phyloP scores from a whole-genome alignment of 805 yeast genomes.

The Schwanniomyces polymorphus region DNA sequence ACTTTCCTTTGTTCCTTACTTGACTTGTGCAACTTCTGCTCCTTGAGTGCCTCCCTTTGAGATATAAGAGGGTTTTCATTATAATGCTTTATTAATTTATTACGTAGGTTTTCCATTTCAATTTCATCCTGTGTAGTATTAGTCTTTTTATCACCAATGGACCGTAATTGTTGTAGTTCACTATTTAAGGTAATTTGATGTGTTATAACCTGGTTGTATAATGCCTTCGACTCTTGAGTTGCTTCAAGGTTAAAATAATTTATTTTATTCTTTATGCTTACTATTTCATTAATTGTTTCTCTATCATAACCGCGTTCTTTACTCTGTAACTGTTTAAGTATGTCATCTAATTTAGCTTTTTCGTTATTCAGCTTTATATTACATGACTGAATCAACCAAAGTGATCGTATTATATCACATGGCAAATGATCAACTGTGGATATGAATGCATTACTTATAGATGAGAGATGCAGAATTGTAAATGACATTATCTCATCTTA shows the following conservation, averaged over 20 bases:
- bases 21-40: constrained; percentile 16
- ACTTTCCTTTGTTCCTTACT: not conserved
- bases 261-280: constrained; percentile 9
- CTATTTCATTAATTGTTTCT: constrained; percentile 6
- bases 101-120: constrained; percentile 20
- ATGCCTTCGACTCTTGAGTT: constrained; percentile 23
- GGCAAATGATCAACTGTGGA: constrained; percentile 46
- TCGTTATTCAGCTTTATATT: constrained; percentile 26
- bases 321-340: constrained; percentile 11
- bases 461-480: constrained; percentile 22
- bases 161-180: constrained; percentile 25
- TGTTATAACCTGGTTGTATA: constrained; percentile 29
- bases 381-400: constrained; percentile 42
- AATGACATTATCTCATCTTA: constrained; percentile 5
- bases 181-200: constrained; percentile 24
- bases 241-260: constrained; percentile 17
- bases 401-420: constrained; percentile 41
- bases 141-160: constrained; percentile 12
- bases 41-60: constrained; percentile 38
- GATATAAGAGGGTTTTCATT: constrained; percentile 33
- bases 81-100: constrained; percentile 34
- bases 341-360: constrained; percentile 16
- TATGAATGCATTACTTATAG: constrained; percentile 36
- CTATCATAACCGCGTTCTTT: not conserved
- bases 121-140: constrained; percentile 7